phyloP scores from a whole-genome alignment of 1,284 basidiomycete genomes.

The Xerocomus amazonicus region DNA sequence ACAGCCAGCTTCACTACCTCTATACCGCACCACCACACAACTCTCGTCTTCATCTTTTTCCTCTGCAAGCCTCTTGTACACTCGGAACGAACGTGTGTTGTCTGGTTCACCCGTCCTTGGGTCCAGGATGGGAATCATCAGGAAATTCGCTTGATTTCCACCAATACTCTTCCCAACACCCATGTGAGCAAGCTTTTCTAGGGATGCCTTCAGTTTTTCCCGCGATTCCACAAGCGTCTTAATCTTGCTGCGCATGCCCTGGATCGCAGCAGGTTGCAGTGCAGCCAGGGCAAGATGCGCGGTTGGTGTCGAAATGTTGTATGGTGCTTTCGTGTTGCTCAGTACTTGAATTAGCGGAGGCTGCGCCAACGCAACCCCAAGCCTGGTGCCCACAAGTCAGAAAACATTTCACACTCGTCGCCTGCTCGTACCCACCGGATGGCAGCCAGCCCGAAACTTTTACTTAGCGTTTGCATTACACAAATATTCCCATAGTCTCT shows the following conservation, averaged over 20 bases:
- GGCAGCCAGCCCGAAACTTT: slow-evolving; percentile 93
- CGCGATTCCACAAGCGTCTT: slow-evolving; percentile 61
- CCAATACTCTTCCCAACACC: slow-evolving; percentile 77
- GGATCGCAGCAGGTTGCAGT: slow-evolving; percentile 62
- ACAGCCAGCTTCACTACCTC: slow-evolving; percentile 87
- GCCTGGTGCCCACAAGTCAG: slow-evolving; percentile 39
- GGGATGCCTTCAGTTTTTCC: slow-evolving; percentile 44
- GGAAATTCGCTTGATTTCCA: slow-evolving; percentile 88
- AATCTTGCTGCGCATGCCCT: slow-evolving; percentile 66
- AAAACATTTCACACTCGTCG: not conserved
- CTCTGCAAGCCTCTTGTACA: slow-evolving; percentile 88
- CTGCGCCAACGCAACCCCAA: slow-evolving; percentile 89
- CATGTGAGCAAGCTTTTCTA: slow-evolving; percentile 45
- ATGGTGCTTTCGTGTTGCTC: slow-evolving; percentile 96
- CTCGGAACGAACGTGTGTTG: slow-evolving; percentile 61
- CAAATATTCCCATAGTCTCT: slow-evolving; percentile 86
- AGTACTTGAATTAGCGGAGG: slow-evolving; percentile 90
- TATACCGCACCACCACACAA: slow-evolving; percentile 88
- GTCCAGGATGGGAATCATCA: slow-evolving; percentile 77
- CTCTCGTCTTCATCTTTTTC: slow-evolving; percentile 76
- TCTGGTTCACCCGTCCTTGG: slow-evolving; percentile 47
- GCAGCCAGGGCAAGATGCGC: slow-evolving; percentile 83
- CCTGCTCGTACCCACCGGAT: slow-evolving; percentile 63
- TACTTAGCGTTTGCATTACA: slow-evolving; percentile 95
- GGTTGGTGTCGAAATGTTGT: slow-evolving; percentile 93